Base-by-base conservation (phyloP, 768 basidiomycete species). In the Panaeolus papilionaceus region DNA sequence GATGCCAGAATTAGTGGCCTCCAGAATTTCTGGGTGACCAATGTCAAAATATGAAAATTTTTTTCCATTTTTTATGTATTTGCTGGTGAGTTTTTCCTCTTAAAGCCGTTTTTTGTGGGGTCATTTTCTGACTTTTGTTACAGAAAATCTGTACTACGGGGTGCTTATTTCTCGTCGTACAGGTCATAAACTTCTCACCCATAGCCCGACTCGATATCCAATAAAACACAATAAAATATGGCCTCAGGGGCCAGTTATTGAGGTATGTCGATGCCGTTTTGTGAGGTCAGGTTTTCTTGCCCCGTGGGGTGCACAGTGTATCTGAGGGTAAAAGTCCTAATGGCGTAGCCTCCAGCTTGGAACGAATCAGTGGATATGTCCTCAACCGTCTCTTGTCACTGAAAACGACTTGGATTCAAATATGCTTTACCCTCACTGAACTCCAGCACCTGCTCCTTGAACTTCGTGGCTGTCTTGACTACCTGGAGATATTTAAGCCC, bases 401-500 rank as follows among this genome's bases (percentile, higher is more conserved):
- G 28, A 39, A 37, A n/a, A 67, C 54, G 7, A 64, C 33, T 4
- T 68, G n/a, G 54, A 38, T 28, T 11, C 49, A 68, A 10, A 45
- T 68, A 38, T 18, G 58, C 1, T 68, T 68, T 6, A 38, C 33
- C 6, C 62, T 75, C 0, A 66, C 69, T 2, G 61, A 64, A 37
- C 63, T 73, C 1, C 72, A 75, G 38, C 65, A 66, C 4, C 49
- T 39, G 38, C 67, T 45, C 16, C 67, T 72, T 2, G 73, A 75
- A 61, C 23, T 66, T 23, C 26, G 45, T 2, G 71, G 61, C 2
- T 16, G 67, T 9, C 66, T 73, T 5, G 54, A 66, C 9, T 75
- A 71, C 51, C 40, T 71, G 20, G 39, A 38, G 11, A 45, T 66
- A 9, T 72, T 51, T 49, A 68, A 72, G 28, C 66, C 62, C 5